Conservation (phyloP, 2,329 filamentous ascomycete genomes). For the Cytospora schulzeri region DNA sequence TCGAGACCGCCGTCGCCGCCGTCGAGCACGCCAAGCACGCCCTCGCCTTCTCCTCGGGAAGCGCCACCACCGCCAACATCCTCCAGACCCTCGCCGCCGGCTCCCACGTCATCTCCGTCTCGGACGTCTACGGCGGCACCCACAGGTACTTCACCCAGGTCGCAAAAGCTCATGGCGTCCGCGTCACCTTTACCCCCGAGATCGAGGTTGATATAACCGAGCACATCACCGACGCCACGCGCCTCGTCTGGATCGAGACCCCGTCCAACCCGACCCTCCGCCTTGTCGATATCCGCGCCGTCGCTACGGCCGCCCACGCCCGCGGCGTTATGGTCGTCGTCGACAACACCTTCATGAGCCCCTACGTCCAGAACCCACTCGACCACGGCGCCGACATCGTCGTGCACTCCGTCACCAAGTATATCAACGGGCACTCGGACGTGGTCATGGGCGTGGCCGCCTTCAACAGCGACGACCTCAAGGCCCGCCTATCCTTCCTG, state of each 20-base stretch:
- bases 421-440: constrained; percentile 97
- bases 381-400: constrained; percentile 96
- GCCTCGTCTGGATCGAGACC: constrained; percentile 95
- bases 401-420: constrained; percentile 96
- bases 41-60: constrained; percentile 91
- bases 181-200: constrained; percentile 89
- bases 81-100: constrained; percentile 89
- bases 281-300: constrained; percentile 87
- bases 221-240: constrained; percentile 86
- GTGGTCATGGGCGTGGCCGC: constrained; percentile 97
- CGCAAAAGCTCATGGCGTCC: constrained; percentile 88
- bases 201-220: constrained; percentile 86
- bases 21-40: constrained; percentile 92
- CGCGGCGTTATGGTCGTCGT: constrained; percentile 95
- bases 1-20: constrained; percentile 86
- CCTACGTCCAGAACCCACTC: constrained; percentile 95
- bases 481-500: constrained; percentile 79
- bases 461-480: constrained; percentile 84
- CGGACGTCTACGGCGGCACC: constrained; percentile 96
- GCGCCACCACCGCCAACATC: constrained; percentile 89
- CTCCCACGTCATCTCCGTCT: constrained; percentile 93
- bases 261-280: constrained; percentile 93
- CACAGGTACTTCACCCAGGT: constrained; percentile 99
- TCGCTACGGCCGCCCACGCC: constrained; percentile 79
- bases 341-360: constrained; percentile 97